phyloP scores from a whole-genome alignment of 257 asterid species.

The Solanum pimpinellifolium region DNA sequence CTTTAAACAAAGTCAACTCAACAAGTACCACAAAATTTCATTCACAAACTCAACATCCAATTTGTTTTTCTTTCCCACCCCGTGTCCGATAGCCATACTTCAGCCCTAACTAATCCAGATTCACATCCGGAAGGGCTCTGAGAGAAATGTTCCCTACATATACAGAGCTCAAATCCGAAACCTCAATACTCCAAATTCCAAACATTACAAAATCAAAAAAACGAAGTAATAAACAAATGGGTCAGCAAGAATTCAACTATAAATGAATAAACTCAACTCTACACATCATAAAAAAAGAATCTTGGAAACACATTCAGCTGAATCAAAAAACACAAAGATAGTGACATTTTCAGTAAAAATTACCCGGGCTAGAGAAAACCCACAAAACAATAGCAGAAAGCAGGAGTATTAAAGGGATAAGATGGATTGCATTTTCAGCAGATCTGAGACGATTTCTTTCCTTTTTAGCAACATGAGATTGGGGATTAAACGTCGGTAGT shows the following conservation, averaged over 20 bases:
- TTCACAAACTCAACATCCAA: neutral
- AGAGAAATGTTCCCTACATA: neutral
- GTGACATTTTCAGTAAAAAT: neutral
- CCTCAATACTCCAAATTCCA: neutral
- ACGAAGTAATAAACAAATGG: neutral
- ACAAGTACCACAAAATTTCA: neutral
- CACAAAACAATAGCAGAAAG: slow-evolving; percentile 54
- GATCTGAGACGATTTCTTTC: slow-evolving; percentile 54
- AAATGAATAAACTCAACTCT: neutral
- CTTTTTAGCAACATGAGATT: slow-evolving; percentile 41
- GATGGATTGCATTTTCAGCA: slow-evolving; percentile 60
- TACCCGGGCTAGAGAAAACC: slow-evolving; percentile 61
- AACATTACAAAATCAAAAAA: neutral
- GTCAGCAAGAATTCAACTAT: neutral
- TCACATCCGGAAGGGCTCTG: neutral
- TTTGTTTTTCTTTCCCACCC: neutral
- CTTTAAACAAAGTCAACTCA: neutral
- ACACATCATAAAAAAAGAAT: neutral
- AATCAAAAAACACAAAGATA: neutral
- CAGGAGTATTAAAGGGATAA: slow-evolving; percentile 49
- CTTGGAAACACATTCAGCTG: neutral
- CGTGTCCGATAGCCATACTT: fast-evolving
- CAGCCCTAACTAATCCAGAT: neutral
- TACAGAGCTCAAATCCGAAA: neutral
- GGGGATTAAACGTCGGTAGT: slow-evolving; percentile 47